A percentile compares a stretch with the other conserved stretches of the same genome.
Evolutionary conservation across 2,329 filamentous ascomycete species (phyloP).

Genomic region (Exophiala viscosa): DNA sequence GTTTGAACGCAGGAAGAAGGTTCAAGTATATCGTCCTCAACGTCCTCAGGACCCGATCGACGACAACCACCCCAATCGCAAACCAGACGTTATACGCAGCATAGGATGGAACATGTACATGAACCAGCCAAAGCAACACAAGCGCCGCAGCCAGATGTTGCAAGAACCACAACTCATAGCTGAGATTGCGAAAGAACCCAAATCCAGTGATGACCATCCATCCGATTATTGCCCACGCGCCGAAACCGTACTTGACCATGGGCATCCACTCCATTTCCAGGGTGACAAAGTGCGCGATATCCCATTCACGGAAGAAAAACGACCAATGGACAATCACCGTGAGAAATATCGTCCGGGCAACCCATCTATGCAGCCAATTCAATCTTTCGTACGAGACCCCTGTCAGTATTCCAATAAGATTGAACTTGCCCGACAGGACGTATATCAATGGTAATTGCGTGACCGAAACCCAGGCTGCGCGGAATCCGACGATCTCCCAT

Average conservation of each 20-base stretch:
- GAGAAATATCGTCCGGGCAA: slow-evolving; percentile 49
- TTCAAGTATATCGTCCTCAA: slow-evolving; percentile 16
- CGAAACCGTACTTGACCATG: slow-evolving; percentile 51
- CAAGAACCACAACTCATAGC: slow-evolving; percentile 54
- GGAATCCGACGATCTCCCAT: slow-evolving; percentile 57
- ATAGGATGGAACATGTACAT: slow-evolving; percentile 23
- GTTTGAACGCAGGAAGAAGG: slow-evolving; percentile 2
- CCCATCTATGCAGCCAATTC: slow-evolving; percentile 54
- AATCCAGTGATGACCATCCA: slow-evolving; percentile 52
- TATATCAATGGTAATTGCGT: slow-evolving; percentile 55
- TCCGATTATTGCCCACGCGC: slow-evolving; percentile 49
- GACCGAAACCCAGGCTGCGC: slow-evolving; percentile 52
- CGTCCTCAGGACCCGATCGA: slow-evolving; percentile 18
- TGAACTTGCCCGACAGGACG: slow-evolving; percentile 55
- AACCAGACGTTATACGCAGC: slow-evolving; percentile 26
- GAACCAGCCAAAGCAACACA: slow-evolving; percentile 46
- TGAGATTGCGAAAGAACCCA: slow-evolving; percentile 46
- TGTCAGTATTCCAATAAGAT: slow-evolving; percentile 48
- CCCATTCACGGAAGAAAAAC: slow-evolving; percentile 54
- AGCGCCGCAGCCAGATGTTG: slow-evolving; percentile 52
- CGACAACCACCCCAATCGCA: slow-evolving; percentile 21
- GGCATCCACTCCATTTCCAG: slow-evolving; percentile 48
- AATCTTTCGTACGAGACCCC: slow-evolving; percentile 50
- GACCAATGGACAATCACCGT: slow-evolving; percentile 55
- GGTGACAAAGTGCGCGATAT: slow-evolving; percentile 48